phyloP scores from a whole-genome alignment of 139 green algal genomes.

The Gonium pectorale region DNA sequence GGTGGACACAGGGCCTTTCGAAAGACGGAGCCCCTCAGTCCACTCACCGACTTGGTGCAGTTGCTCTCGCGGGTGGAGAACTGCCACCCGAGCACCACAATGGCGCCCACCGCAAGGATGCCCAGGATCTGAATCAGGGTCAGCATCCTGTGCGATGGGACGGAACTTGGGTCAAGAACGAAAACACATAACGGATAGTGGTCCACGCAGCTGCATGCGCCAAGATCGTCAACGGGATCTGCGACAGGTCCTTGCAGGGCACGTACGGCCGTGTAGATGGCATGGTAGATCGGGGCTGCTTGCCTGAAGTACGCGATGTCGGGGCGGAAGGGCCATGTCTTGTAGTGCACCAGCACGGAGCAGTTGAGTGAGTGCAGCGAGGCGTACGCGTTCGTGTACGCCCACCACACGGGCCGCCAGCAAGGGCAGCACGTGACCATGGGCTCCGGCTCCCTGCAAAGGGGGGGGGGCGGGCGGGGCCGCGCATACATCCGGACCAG shows the following conservation, averaged over 20 bases:
- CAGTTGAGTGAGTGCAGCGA: slow-evolving; percentile 21
- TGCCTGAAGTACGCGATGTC: slow-evolving; percentile 40
- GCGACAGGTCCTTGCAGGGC: no score
- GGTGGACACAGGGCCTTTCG: no score
- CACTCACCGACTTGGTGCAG: slow-evolving; percentile 37
- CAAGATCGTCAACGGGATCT: no score
- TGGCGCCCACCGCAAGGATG: slow-evolving; percentile 11
- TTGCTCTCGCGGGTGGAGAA: slow-evolving; percentile 1
- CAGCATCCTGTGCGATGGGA: slow-evolving; percentile 35
- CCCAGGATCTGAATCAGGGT: not conserved
- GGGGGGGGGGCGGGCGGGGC: no score
- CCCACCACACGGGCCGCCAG: not conserved
- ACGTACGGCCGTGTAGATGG: no score
- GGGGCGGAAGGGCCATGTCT: slow-evolving; percentile 40
- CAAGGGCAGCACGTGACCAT: not conserved
- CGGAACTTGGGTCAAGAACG: no score
- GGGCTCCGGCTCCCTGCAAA: no score
- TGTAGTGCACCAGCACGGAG: not conserved
- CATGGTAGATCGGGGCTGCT: no score
- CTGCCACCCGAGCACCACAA: slow-evolving; percentile 36
- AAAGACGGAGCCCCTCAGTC: no score
- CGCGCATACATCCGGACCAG: no score
- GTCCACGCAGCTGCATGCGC: no score
- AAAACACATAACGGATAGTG: no score
- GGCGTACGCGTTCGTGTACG: slow-evolving; percentile 25